Base-by-base conservation (phyloP, 2,329 filamentous ascomycete genomes). In the Aureobasidium lini region DNA sequence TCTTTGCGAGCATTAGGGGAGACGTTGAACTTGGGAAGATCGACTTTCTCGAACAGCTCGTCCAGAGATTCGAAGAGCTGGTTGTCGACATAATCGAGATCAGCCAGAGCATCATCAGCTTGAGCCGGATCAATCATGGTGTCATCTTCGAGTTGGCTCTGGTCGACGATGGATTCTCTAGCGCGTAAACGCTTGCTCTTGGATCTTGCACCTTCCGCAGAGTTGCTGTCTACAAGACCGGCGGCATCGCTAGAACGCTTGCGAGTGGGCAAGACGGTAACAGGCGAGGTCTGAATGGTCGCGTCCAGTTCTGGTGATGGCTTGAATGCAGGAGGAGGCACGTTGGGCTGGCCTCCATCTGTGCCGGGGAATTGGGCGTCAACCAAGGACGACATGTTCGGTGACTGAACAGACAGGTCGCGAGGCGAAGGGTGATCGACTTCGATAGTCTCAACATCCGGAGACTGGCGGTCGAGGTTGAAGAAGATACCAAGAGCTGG, bases 241-340 rank as follows among this genome's bases (percentile, higher is more conserved):
- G 82, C 80, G 18, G 80, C 81, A 54, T 84, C 81, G 13, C 81
- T 82, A 2, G 83, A 85, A 60, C 84, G 76, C 69, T 87, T 87
- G 18, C 84, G 77, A 23, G 76, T 76, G 10, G 73, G 73, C 4
- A 72, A 66, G 49, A 67, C 71, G n/a, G 74, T 69, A 4, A 44
- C 32, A 7, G 42, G 15, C 8, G 54, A 8, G 6, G 42, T 15
- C 4, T 7, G 23, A 13, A 32, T 7, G 10, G 13, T 9, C 1
- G 6, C 5, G 4, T 57, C 42, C 10, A 32, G n/a, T 6, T 16
- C 31, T 5, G 36, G 16, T 13, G 31, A 13, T 2, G 36, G 37
- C 10, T 40, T 39, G 43, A 29, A 28, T 18, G 52, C 57, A 6
- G 57, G 37, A 5, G 60, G 47, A 18, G 52, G 59, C n/a, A 54